Percentiles rank a stretch among this genome's conserved stretches.
phyloP scores from a whole-genome alignment of 2,329 filamentous ascomycete genomes.

The Talaromyces sp. region DNA sequence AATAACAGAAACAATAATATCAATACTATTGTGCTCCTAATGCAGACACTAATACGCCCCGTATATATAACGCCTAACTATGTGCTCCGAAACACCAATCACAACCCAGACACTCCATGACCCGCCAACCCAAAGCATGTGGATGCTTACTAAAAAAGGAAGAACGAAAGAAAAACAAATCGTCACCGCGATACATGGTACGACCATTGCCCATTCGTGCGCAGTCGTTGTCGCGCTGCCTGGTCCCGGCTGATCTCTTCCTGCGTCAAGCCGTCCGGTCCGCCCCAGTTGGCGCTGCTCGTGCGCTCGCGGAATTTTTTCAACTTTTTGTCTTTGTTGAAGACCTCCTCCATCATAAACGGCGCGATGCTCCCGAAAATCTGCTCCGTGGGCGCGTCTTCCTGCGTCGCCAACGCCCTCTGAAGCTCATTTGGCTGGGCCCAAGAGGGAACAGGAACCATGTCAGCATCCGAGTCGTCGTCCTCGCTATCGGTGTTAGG shows the following conservation, averaged over 20 bases:
- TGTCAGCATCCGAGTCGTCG: conserved; percentile 61
- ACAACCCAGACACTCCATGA: background rate
- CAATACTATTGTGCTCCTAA: background rate
- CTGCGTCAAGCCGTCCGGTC: conserved; percentile 75
- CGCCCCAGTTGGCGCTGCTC: conserved; percentile 89
- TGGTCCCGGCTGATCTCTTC: conserved; percentile 80
- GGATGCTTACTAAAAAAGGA: conserved; percentile 2
- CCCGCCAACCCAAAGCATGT: background rate
- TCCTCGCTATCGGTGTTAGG: conserved; percentile 94
- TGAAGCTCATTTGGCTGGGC: conserved; percentile 81
- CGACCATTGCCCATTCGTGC: conserved; percentile 79
- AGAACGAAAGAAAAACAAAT: background rate
- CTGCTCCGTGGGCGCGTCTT: conserved; percentile 68
- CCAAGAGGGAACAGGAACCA: conserved; percentile 71
- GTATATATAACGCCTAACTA: background rate
- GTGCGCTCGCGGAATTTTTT: conserved; percentile 87
- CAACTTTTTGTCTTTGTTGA: conserved; percentile 81
- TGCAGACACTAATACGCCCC: background rate
- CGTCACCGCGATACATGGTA: conserved; percentile 48
- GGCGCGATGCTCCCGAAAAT: conserved; percentile 88
- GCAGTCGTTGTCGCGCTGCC: conserved; percentile 71
- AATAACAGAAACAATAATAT: background rate
- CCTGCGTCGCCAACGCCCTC: conserved; percentile 70
- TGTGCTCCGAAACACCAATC: background rate
- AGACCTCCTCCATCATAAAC: conserved; percentile 94